Evolutionary conservation across 2,329 filamentous ascomycete species (phyloP).

Genomic region (Trichoderma sp.): DNA sequence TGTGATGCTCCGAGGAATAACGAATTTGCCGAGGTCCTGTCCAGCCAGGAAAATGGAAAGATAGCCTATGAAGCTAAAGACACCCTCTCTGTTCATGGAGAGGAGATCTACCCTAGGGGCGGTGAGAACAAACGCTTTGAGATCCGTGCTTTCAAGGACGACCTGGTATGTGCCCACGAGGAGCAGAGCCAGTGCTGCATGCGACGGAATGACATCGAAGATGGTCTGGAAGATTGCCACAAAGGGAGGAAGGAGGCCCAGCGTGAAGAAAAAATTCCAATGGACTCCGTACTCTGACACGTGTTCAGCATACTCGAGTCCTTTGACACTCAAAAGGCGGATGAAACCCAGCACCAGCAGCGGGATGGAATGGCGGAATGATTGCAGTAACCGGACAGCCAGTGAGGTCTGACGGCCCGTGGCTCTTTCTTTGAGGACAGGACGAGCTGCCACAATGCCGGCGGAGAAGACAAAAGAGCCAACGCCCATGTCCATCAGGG

Average conservation of each 20-base stretch:
- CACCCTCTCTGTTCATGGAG: constrained; percentile 88
- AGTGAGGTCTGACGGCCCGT: constrained; percentile 53
- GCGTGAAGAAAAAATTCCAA: constrained; percentile 99
- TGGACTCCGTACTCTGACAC: constrained; percentile 97
- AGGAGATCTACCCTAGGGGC: constrained; percentile 77
- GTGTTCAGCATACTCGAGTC: constrained; percentile 93
- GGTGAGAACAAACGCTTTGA: constrained; percentile 81
- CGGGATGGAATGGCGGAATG: constrained; percentile 79
- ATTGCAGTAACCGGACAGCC: constrained; percentile 60
- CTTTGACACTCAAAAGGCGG: constrained; percentile 86
- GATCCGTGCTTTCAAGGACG: constrained; percentile 70
- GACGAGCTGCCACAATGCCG: constrained; percentile 84
- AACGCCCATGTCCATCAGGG: constrained; percentile 97
- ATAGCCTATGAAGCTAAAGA: constrained; percentile 95
- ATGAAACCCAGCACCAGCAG: constrained; percentile 78
- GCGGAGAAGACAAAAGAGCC: constrained; percentile 96
- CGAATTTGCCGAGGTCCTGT: constrained; percentile 76
- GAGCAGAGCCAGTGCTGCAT: constrained; percentile 71
- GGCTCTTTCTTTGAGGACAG: constrained; percentile 70
- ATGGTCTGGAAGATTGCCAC: constrained; percentile 78
- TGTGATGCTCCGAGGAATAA: constrained; percentile 64
- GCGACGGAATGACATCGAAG: constrained; percentile 71
- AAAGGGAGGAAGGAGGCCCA: constrained; percentile 85
- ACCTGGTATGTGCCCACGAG: constrained; percentile 73
- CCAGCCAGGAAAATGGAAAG: constrained; percentile 92